Evolutionary conservation across 371 early-diverging fungal species (phyloP), one percentile per base, ranked within the genome.

Genomic region (Zancudomyces culisetae): DNA sequence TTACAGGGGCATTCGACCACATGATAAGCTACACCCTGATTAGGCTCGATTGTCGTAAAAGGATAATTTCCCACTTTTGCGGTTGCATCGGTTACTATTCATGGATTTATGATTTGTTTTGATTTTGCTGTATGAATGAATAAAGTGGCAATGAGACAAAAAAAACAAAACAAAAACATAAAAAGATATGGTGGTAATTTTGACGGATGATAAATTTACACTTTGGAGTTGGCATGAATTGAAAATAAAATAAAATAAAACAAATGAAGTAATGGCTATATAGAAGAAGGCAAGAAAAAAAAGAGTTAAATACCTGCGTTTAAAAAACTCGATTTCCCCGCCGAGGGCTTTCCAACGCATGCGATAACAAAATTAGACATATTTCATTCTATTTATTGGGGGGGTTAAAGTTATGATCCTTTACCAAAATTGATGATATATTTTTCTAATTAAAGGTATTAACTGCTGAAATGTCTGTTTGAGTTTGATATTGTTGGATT

Each of bases 41-140:
- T 85, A 20, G 85, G 83, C 52, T 78, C 76, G 48, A 85, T 85
- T 27, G 86, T 85, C 15, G 86, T 85, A 64, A 85, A 85, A 2
- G 86, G 86, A 51, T 73, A 85, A 63, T 78, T 82, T 27, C 86
- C 86, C 40, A 84, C 86, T 61, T 85, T 85, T 53, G 85, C 85
- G 13, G 75, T 66, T 1, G 86, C 86, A 57, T 85, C 83, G 6
- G 80, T 73, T n/a, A 81, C 81, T 48, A 27, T 27, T 19, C 10
- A 48, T 43, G n/a, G n/a, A n/a, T n/a, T n/a, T n/a, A n/a, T n/a
- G n/a, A n/a, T n/a, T n/a, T n/a, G n/a, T n/a, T n/a, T n/a, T n/a
- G n/a, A n/a, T n/a, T n/a, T n/a, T n/a, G n/a, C n/a, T n/a, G n/a
- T n/a, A n/a, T n/a, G n/a, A n/a, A n/a, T n/a, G n/a, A n/a, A n/a